Evolutionary conservation across 768 basidiomycete genomes (phyloP), one percentile per base, ranked within the genome.

Genomic region (Leccinum subtestaceum): DNA sequence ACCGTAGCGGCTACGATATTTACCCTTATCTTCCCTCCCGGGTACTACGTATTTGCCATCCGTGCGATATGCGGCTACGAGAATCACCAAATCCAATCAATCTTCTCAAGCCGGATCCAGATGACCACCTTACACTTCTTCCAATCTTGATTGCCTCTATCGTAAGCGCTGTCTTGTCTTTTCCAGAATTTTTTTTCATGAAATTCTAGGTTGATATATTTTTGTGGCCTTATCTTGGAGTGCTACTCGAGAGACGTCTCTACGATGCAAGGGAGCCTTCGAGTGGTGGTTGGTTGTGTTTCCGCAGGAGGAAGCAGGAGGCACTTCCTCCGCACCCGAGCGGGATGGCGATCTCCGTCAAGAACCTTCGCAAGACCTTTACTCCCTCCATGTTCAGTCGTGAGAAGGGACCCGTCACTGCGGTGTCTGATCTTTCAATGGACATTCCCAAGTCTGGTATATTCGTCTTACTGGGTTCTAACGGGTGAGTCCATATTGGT

Each of bases 391-490:
- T 76, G 52, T 81, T 87, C 63, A 71, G 75, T 9, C 74, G 78
- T 34, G 75, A 75, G 50, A 82, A 82, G 56, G 73, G 73, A 6
- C 62, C 67, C 4, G 82, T 91, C 5, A 83, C 80, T 9, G 90
- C 91, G 2, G 80, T 92, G 29, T 74, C 76, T 2, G 83, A 89
- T 59, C 80, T 93, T 29, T 84, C 83, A 5, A 69, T 92, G 43
- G 81, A 87, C 62, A 79, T 93, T 11, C 90, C 90, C 2, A 84
- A 84, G 64, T 77, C 74, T 6, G 89, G 89, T 8, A 89, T 91
- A n/a, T 91, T 85, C 65, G 88, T 91, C 29, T 75, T 92, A 9
- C 74, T 91, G 11, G 90, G 89, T 27, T 84, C 88, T 2, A 89
- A 89, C 60, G 87, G 87, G 85, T 76, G 25, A 32, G 74, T 66